Evolutionary conservation across 2,329 filamentous ascomycete species (phyloP), one percentile per base, ranked within the genome.

Genomic region (Davidsoniella virescens): DNA sequence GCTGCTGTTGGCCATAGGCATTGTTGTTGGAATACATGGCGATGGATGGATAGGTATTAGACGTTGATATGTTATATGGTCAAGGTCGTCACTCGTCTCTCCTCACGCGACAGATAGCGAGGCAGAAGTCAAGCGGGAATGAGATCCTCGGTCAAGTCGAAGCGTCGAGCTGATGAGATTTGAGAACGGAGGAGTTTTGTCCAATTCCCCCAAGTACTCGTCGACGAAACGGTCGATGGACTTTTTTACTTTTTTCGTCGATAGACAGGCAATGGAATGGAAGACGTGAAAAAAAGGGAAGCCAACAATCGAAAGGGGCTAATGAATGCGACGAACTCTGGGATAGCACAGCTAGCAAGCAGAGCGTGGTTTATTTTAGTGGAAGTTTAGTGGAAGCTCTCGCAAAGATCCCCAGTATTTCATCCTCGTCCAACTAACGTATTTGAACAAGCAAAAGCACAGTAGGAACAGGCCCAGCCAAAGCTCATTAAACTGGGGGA

Each of bases 11-110:
- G 40, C 46, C 69, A 66, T 82, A 95, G 56, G 84, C 81, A 70
- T 84, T 93, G 57, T 86, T 84, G 64, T 82, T 86, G 57, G 87
- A 92, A 70, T 86, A 96, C 90, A 95, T 95, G 67, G 61, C 55
- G 56, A 53, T 29, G 23, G 51, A 37, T 43, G 44, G 40, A 47
- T 23, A 17, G 40, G 36, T n/a, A 23, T 12, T 33, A 33, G 29
- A 33, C 9, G 29, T 9, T 12, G 8, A 33, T 33, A 12, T 33
- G 10, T 33, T 8, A 9, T 33, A 9, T 17, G n/a, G 17, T 26
- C 9, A 29, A 39, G 5, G 23, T n/a, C 36, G 17, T n/a, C n/a
- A 23, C 17, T 38, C 33, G 12, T 23, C n/a, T 37, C 33, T 38
- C 20, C 17, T 37, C 14, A 36, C 10, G 14, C 29, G 38, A 38